Evolutionary conservation across 306 rosid species (phyloP).

Genomic region (Gastrolobium bilobum): DNA sequence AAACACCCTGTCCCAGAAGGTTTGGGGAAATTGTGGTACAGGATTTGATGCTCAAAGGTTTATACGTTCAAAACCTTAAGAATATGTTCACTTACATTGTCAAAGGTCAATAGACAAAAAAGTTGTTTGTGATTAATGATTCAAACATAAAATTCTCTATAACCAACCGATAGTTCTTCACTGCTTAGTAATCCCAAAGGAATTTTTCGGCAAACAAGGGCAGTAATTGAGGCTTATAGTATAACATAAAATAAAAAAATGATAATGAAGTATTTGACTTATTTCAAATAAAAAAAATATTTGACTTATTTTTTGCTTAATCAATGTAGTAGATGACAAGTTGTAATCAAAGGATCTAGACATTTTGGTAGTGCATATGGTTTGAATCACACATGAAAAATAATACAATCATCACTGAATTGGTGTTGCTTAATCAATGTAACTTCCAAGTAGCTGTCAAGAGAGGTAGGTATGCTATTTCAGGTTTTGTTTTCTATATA

Average conservation of each 20-base stretch:
- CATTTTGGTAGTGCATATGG: neutral
- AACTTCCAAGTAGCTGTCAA: constrained; percentile 9
- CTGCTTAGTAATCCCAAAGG: neutral
- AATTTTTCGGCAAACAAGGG: neutral
- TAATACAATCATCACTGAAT: neutral
- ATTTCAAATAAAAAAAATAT: neutral
- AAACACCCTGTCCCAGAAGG: too few species aligned
- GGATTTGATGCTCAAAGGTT: too few species aligned
- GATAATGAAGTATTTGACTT: constrained; percentile 9
- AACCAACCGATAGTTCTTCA: neutral
- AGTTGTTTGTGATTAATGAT: neutral
- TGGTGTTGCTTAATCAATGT: neutral
- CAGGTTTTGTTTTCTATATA: neutral
- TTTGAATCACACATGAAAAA: neutral
- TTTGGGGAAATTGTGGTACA: too few species aligned
- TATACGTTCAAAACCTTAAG: neutral
- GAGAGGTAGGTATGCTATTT: neutral
- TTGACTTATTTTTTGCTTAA: neutral
- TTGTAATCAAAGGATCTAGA: neutral
- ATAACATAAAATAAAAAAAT: neutral
- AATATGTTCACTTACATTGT: too few species aligned
- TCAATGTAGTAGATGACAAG: neutral
- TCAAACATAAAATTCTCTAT: neutral
- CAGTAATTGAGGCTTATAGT: neutral
- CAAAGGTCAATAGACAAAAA: neutral